Evolutionary conservation across 257 asterid genomes (phyloP).

Genomic region (Parsonsia alboflavescens): DNA sequence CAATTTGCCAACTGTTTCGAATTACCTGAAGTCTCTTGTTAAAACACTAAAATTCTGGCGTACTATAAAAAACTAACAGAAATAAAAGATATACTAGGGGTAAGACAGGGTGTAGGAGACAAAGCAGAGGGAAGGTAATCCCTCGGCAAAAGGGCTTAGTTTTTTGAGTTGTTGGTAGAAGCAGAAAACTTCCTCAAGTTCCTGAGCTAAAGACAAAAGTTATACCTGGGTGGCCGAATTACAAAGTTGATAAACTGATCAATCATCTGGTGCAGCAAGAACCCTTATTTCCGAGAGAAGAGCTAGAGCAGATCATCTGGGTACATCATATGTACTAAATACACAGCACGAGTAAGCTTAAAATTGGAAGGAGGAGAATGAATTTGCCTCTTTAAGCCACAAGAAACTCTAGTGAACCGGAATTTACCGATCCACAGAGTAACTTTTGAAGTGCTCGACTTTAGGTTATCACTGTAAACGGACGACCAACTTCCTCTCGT

Average conservation of each 20-base stretch:
- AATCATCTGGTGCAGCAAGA: conserved; percentile 47
- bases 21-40: neutral
- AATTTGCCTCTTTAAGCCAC: too few species aligned
- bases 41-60: neutral
- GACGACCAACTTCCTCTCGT: neutral
- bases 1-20: neutral
- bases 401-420: neutral
- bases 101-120: neutral
- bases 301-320: conserved; percentile 15
- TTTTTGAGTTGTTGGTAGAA: neutral
- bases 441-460: neutral
- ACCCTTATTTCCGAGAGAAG: neutral
- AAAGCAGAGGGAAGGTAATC: neutral
- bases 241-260: conserved; percentile 95
- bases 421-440: neutral
- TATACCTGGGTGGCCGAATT: conserved; percentile 95
- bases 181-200: neutral
- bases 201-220: neutral
- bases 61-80: neutral
- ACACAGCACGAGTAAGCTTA: neutral
- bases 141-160: neutral
- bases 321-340: neutral
- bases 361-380: neutral
- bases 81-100: neutral
- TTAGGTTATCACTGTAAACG: neutral